Conservation (phyloP, 805 yeast species). For the Metschnikowia proteae region DNA sequence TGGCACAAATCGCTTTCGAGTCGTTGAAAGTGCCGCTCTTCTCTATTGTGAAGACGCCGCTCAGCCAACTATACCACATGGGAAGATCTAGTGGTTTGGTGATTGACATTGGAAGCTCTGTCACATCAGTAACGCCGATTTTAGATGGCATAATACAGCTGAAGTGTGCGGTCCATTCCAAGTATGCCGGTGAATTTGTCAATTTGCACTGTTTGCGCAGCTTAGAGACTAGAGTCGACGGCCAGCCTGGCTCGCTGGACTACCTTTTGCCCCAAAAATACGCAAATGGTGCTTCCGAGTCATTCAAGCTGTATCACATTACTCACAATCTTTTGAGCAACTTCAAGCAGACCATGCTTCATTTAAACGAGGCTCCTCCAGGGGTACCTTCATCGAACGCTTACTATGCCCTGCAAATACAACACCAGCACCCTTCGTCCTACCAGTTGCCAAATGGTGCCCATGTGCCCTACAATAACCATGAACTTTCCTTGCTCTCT, state of each 20-base stretch:
- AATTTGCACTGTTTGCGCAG: slow-evolving; percentile 58
- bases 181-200: slow-evolving; percentile 81
- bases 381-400: slow-evolving; percentile 12
- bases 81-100: slow-evolving; percentile 77
- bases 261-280: slow-evolving; percentile 13
- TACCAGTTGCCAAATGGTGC: slow-evolving; percentile 61
- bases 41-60: slow-evolving; percentile 69
- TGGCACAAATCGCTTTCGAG: slow-evolving; percentile 73
- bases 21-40: slow-evolving; percentile 71
- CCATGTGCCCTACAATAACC: slow-evolving; percentile 26
- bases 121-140: slow-evolving; percentile 70
- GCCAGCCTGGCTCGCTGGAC: slow-evolving; percentile 17
- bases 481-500: slow-evolving; percentile 51
- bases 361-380: slow-evolving; percentile 21
- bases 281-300: slow-evolving; percentile 15
- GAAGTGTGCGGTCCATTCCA: slow-evolving; percentile 62
- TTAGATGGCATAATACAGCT: slow-evolving; percentile 67
- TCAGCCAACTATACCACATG: slow-evolving; percentile 73
- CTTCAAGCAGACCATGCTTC: slow-evolving; percentile 32
- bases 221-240: slow-evolving; percentile 30
- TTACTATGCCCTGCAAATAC: slow-evolving; percentile 23
- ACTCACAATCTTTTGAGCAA: slow-evolving; percentile 33
- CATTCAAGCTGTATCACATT: slow-evolving; percentile 37
- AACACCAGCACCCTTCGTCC: slow-evolving; percentile 15
- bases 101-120: slow-evolving; percentile 72